phyloP scores from a whole-genome alignment of 2,329 filamentous ascomycete species.

The Talaromyces sp. region DNA sequence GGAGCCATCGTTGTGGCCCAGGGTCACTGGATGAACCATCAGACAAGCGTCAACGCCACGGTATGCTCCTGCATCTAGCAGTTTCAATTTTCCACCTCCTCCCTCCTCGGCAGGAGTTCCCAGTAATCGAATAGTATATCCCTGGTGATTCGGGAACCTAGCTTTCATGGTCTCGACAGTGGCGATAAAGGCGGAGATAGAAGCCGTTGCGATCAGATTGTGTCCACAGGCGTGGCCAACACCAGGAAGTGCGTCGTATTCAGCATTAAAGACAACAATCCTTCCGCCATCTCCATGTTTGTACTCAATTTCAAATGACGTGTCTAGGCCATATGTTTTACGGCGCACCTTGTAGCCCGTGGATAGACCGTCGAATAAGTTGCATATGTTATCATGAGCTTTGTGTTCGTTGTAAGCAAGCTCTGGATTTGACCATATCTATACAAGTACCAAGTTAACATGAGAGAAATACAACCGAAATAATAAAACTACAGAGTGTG shows the following conservation, averaged over 20 bases:
- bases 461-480: not conserved
- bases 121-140: slow-evolving; percentile 23
- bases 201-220: slow-evolving; percentile 12
- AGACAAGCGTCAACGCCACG: slow-evolving; percentile 23
- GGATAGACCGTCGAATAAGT: slow-evolving; percentile 12
- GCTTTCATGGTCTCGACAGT: slow-evolving; percentile 8
- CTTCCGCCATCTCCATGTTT: slow-evolving; percentile 14
- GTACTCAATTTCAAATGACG: slow-evolving; percentile 12
- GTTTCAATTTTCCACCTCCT: slow-evolving; percentile 25
- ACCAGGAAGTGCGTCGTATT: slow-evolving; percentile 20
- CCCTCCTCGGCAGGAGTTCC: slow-evolving; percentile 25
- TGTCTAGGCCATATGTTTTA: slow-evolving; percentile 14
- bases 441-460: not conserved
- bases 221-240: slow-evolving; percentile 22
- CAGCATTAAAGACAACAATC: slow-evolving; percentile 16
- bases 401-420: slow-evolving; percentile 16
- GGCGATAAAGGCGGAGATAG: slow-evolving; percentile 15
- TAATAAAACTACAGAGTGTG: not conserved
- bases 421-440: slow-evolving; percentile 17
- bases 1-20: slow-evolving; percentile 12
- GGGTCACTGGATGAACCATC: slow-evolving; percentile 31
- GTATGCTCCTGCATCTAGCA: slow-evolving; percentile 36
- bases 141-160: slow-evolving; percentile 12
- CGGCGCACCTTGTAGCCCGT: slow-evolving; percentile 8
- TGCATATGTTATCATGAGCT: slow-evolving; percentile 16